phyloP scores from a whole-genome alignment of 2,329 filamentous ascomycete species.

The Oidium heveae region DNA sequence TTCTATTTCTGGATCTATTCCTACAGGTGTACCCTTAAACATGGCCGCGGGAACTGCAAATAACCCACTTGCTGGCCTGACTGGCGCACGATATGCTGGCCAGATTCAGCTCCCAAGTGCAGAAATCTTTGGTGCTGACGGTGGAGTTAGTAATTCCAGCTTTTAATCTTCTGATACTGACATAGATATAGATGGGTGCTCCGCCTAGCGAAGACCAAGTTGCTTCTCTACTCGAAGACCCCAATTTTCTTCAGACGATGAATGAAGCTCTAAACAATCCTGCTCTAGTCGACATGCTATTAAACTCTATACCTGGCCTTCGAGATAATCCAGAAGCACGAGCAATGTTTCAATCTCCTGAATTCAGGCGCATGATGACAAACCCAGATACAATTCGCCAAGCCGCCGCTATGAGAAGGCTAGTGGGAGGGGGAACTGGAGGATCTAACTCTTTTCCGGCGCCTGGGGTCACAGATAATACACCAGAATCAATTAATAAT shows the following conservation, averaged over 20 bases:
- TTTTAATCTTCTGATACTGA: slow-evolving; percentile 6
- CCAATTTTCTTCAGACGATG: slow-evolving; percentile 64
- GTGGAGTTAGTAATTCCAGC: slow-evolving; percentile 44
- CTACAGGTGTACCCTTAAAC: slow-evolving; percentile 43
- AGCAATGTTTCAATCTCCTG: slow-evolving; percentile 66
- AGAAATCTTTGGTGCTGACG: slow-evolving; percentile 80
- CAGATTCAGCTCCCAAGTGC: slow-evolving; percentile 70
- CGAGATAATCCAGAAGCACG: slow-evolving; percentile 47
- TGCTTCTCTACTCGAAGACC: slow-evolving; percentile 66
- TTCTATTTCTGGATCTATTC: slow-evolving; percentile 20
- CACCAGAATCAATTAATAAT: slow-evolving; percentile 22
- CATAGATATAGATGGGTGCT: slow-evolving; percentile 50
- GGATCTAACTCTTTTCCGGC: slow-evolving; percentile 49
- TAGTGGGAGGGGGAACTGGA: slow-evolving; percentile 24
- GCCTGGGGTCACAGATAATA: slow-evolving; percentile 75
- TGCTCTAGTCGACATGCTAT: slow-evolving; percentile 82
- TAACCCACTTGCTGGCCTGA: slow-evolving; percentile 73
- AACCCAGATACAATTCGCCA: slow-evolving; percentile 65
- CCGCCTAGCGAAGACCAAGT: slow-evolving; percentile 61
- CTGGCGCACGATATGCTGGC: slow-evolving; percentile 79
- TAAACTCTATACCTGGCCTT: slow-evolving; percentile 69
- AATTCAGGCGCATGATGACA: slow-evolving; percentile 80
- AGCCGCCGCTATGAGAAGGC: slow-evolving; percentile 59
- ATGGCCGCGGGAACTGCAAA: slow-evolving; percentile 66
- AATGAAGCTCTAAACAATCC: slow-evolving; percentile 92